Evolutionary conservation across 2,329 filamentous ascomycete genomes (phyloP).

Genomic region (Fusarium sp.): DNA sequence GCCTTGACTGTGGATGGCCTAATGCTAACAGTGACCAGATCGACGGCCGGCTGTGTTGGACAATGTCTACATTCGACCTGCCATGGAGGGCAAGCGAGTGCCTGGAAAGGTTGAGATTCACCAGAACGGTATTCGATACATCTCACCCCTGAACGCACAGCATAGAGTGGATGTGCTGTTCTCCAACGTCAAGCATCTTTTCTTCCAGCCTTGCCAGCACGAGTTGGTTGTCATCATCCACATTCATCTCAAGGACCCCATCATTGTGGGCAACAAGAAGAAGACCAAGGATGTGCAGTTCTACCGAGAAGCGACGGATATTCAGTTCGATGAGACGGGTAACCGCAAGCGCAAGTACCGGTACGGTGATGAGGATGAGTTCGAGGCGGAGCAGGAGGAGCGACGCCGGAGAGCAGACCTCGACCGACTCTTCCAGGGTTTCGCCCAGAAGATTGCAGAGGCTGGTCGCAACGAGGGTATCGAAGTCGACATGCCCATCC

Average conservation of each 20-base stretch:
- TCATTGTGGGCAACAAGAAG: slow-evolving; percentile 96
- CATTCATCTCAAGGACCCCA: slow-evolving; percentile 96
- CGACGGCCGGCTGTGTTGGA: slow-evolving; percentile 90
- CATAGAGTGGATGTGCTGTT: slow-evolving; percentile 94
- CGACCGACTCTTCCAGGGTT: slow-evolving; percentile 94
- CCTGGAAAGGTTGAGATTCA: slow-evolving; percentile 97
- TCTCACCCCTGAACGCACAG: slow-evolving; percentile 81
- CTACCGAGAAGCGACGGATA: slow-evolving; percentile 96
- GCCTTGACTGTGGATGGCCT: neutral
- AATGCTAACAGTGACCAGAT: slow-evolving; percentile 67
- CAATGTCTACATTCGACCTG: slow-evolving; percentile 94
- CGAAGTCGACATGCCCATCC: slow-evolving; percentile 95
- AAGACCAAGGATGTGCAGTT: slow-evolving; percentile 99
- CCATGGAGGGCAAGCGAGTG: slow-evolving; percentile 95
- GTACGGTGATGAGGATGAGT: slow-evolving; percentile 98
- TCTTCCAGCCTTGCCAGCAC: slow-evolving; percentile 97
- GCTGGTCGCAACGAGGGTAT: slow-evolving; percentile 91
- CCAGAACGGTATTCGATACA: slow-evolving; percentile 97
- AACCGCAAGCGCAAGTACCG: slow-evolving; percentile 98
- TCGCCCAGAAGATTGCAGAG: slow-evolving; percentile 97
- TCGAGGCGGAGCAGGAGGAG: slow-evolving; percentile 98
- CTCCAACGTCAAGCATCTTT: slow-evolving; percentile 97
- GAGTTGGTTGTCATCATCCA: slow-evolving; percentile 98
- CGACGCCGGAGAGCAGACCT: slow-evolving; percentile 89
- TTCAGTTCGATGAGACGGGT: slow-evolving; percentile 98